A percentile compares a stretch with the other conserved stretches of the same genome.
Evolutionary conservation across 805 yeast species (phyloP).

Genomic region (Yarrowia sp.): DNA sequence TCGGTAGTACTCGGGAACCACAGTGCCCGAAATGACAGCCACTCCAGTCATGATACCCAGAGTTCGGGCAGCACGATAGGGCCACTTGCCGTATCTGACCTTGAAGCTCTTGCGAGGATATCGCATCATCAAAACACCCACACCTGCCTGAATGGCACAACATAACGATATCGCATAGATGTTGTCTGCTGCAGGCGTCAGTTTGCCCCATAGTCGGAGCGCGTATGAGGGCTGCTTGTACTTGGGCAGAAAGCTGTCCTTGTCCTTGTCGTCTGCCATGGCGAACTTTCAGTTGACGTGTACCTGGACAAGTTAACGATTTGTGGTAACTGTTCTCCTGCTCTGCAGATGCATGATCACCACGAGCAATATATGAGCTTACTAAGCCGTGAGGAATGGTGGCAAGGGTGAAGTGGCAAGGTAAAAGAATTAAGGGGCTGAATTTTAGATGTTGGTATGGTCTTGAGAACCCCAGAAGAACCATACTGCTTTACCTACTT

Average conservation of each 20-base stretch:
- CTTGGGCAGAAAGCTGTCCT: slow-evolving; percentile 23
- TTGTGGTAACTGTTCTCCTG: not conserved
- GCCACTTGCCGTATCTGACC: slow-evolving; percentile 13
- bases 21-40: not conserved
- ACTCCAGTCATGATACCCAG: not conserved
- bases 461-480: too few relatives aligned
- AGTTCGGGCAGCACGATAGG: slow-evolving; percentile 2
- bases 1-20: slow-evolving; percentile 62
- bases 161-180: slow-evolving; percentile 59
- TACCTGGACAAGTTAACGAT: too few relatives aligned
- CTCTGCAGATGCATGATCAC: slow-evolving; percentile 22
- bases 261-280: slow-evolving; percentile 28
- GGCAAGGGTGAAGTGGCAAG: too few relatives aligned
- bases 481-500: too few relatives aligned
- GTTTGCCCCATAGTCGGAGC: slow-evolving; percentile 69
- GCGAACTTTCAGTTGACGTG: too few relatives aligned
- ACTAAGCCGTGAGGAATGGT: not conserved
- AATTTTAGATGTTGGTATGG: too few relatives aligned
- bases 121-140: slow-evolving; percentile 54
- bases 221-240: slow-evolving; percentile 61
- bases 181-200: slow-evolving; percentile 76
- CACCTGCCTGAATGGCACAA: slow-evolving; percentile 59
- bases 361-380: slow-evolving; percentile 29
- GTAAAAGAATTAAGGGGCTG: too few relatives aligned
- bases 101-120: slow-evolving; percentile 41